Conservation (phyloP, 257 asterid species). For the Lantana camara region DNA sequence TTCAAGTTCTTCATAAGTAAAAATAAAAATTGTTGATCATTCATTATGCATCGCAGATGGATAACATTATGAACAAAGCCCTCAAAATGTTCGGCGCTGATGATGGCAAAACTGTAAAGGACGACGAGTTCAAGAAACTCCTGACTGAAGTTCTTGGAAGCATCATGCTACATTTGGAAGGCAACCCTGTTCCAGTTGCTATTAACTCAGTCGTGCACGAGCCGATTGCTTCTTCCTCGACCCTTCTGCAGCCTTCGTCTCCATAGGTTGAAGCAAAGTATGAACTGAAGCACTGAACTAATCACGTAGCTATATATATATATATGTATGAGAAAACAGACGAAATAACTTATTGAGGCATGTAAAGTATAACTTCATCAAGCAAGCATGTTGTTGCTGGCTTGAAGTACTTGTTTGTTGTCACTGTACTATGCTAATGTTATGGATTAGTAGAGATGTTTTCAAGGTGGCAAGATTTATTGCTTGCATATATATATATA, state of each 20-base stretch:
- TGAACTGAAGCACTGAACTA: too few species aligned
- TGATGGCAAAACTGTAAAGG: slow-evolving; percentile 69
- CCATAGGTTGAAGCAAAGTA: slow-evolving; percentile 16
- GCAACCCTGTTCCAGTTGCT: slow-evolving; percentile 75
- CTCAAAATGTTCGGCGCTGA: slow-evolving; percentile 59
- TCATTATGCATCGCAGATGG: slow-evolving; percentile 53
- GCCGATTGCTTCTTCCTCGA: slow-evolving; percentile 68
- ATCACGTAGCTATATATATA: too few species aligned
- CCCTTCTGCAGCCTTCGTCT: slow-evolving; percentile 62
- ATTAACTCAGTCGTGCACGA: slow-evolving; percentile 83
- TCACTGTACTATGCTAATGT: slow-evolving; percentile 17
- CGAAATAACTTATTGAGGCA: neutral
- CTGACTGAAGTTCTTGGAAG: slow-evolving; percentile 69
- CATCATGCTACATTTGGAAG: slow-evolving; percentile 82
- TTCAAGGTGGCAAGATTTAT: neutral
- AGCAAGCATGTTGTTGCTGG: slow-evolving; percentile 21
- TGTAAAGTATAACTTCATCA: slow-evolving; percentile 3
- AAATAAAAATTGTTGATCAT: neutral
- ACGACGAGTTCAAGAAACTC: slow-evolving; percentile 87
- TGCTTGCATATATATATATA: too few species aligned
- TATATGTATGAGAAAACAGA: neutral
- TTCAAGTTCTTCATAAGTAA: neutral
- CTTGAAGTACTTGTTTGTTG: slow-evolving; percentile 16
- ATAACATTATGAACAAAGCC: slow-evolving; percentile 55
- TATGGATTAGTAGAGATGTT: neutral